phyloP scores from a whole-genome alignment of 2,329 filamentous ascomycete species.

The Aspergillus novoparasiticus region DNA sequence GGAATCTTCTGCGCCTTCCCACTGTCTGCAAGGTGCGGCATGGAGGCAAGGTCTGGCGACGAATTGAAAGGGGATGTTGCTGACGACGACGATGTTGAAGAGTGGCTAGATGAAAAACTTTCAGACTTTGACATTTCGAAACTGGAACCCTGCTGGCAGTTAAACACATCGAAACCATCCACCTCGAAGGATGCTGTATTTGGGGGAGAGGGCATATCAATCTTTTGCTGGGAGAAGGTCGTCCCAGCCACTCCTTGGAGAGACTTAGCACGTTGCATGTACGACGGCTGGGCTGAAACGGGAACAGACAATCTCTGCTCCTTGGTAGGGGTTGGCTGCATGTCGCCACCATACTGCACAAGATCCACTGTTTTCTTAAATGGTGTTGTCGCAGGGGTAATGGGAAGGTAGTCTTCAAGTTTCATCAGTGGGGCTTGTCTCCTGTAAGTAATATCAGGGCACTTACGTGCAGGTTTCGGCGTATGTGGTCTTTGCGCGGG shows the following conservation, averaged over 20 bases:
- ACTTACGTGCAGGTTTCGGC: slow-evolving; percentile 64
- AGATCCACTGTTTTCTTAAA: slow-evolving; percentile 43
- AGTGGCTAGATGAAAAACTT: slow-evolving; percentile 44
- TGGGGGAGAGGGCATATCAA: slow-evolving; percentile 59
- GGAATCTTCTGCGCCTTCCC: slow-evolving; percentile 31
- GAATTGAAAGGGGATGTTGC: slow-evolving; percentile 55
- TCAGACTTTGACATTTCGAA: slow-evolving; percentile 31
- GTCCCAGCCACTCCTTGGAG: slow-evolving; percentile 47
- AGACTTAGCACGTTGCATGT: slow-evolving; percentile 50
- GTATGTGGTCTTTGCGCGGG: slow-evolving; percentile 59
- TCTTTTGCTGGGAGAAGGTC: slow-evolving; percentile 40
- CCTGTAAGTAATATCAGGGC: slow-evolving; percentile 3
- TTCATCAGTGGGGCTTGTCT: slow-evolving; percentile 22
- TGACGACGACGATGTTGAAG: slow-evolving; percentile 37
- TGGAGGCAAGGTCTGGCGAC: slow-evolving; percentile 56
- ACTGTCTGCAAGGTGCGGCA: slow-evolving; percentile 31
- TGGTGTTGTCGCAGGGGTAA: slow-evolving; percentile 69
- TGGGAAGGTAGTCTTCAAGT: slow-evolving; percentile 61
- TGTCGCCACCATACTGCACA: slow-evolving; percentile 41
- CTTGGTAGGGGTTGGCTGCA: slow-evolving; percentile 44
- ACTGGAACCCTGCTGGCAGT: slow-evolving; percentile 51
- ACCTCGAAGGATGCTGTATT: slow-evolving; percentile 52
- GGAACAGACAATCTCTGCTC: slow-evolving; percentile 35
- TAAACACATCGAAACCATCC: slow-evolving; percentile 55
- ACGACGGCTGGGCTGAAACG: slow-evolving; percentile 36